phyloP scores from a whole-genome alignment of 495 filamentous ascomycete genomes.

The Penicillium paradoxum region DNA sequence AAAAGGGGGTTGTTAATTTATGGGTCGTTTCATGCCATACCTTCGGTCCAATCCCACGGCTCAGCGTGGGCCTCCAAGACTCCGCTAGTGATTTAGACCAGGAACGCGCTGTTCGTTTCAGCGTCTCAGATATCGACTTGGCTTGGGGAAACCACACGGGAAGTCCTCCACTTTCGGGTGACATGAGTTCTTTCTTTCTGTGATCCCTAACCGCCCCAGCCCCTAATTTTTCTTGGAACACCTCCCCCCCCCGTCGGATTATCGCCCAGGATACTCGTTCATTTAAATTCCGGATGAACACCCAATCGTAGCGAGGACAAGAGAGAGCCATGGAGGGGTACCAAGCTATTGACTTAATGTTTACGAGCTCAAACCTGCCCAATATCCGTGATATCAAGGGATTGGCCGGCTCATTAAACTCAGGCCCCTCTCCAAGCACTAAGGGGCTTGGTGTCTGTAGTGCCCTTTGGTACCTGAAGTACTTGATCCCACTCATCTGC shows the following conservation, averaged over 20 bases:
- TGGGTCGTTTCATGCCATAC: slow-evolving; percentile 15
- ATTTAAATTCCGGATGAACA: slow-evolving; percentile 3
- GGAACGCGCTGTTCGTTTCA: slow-evolving; percentile 12
- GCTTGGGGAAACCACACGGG: not conserved
- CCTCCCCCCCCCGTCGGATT: not conserved
- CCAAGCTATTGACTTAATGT: not conserved
- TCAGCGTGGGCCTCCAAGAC: slow-evolving; percentile 15
- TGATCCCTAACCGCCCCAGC: too few relatives aligned
- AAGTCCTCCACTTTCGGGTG: not conserved
- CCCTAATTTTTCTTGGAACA: not conserved
- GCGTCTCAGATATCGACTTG: slow-evolving; percentile 4
- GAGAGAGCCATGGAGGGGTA: not conserved
- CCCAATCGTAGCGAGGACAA: slow-evolving; percentile 3
- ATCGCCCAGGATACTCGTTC: not conserved
- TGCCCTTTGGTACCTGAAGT: slow-evolving; percentile 9
- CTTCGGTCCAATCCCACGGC: slow-evolving; percentile 10
- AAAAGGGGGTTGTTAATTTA: not conserved
- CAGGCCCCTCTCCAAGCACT: slow-evolving; percentile 6
- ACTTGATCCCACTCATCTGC: slow-evolving; percentile 20
- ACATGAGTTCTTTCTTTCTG: not conserved
- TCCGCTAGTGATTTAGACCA: slow-evolving; percentile 3
- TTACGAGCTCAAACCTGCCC: not conserved
- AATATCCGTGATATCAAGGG: slow-evolving; percentile 16
- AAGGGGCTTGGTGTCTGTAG: not conserved
- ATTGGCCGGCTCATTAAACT: slow-evolving; percentile 15